A percentile compares a stretch with the other conserved stretches of the same genome.
phyloP scores from a whole-genome alignment of 768 basidiomycete species.

The Lactarius hengduanensis region DNA sequence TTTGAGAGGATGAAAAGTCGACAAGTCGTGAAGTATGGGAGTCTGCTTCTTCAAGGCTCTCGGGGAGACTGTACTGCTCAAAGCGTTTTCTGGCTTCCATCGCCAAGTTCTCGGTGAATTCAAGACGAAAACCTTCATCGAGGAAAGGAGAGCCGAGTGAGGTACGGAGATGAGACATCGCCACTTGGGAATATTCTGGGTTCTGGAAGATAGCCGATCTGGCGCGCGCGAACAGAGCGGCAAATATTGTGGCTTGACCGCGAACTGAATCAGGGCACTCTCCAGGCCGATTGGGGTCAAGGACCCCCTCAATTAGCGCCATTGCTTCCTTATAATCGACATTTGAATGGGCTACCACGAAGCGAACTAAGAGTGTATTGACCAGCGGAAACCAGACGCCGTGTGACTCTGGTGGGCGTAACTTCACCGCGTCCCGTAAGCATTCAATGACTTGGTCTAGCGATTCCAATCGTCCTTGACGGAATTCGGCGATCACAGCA shows the following conservation, averaged over 20 bases:
- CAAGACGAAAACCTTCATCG: background rate
- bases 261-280: background rate
- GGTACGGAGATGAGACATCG: background rate
- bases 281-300: background rate
- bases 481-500: background rate
- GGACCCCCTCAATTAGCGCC: background rate
- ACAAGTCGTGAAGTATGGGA: background rate
- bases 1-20: background rate
- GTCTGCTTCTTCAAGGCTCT: background rate
- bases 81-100: background rate
- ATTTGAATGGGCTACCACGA: background rate
- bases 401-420: background rate
- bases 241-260: background rate
- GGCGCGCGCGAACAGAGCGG: background rate
- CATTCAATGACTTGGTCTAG: background rate
- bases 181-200: background rate
- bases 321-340: slow-evolving; percentile 6
- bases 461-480: background rate
- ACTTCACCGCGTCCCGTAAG: background rate
- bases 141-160: background rate
- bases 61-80: background rate
- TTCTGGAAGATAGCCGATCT: background rate
- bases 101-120: background rate
- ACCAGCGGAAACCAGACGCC: background rate
- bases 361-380: background rate